Conservation (phyloP, 805 yeast genomes). For the Wickerhamiella cacticola region DNA sequence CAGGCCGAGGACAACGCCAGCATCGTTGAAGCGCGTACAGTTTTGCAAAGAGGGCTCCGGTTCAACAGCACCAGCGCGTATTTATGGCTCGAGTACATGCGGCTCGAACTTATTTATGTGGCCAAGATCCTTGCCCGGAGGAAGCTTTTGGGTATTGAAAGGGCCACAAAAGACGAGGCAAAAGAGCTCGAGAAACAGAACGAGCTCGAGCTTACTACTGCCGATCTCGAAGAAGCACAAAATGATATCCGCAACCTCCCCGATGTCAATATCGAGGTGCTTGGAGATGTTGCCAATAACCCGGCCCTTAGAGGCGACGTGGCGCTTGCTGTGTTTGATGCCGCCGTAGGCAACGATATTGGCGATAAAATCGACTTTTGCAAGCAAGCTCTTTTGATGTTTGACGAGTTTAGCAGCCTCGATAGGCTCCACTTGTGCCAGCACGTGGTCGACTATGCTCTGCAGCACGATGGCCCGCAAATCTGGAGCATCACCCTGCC, state of each 20-base stretch:
- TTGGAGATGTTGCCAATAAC: constrained; percentile 75
- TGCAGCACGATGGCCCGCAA: constrained; percentile 26
- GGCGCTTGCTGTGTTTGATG: constrained; percentile 57
- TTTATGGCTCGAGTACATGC: constrained; percentile 77
- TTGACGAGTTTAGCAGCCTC: constrained; percentile 58
- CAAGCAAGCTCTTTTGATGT: constrained; percentile 40
- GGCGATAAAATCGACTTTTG: constrained; percentile 33
- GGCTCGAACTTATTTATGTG: constrained; percentile 76
- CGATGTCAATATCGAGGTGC: constrained; percentile 71
- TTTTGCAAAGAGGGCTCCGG: constrained; percentile 74
- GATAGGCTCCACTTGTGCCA: constrained; percentile 54
- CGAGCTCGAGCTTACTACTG: constrained; percentile 35
- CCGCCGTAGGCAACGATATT: constrained; percentile 40
- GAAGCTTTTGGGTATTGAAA: constrained; percentile 59
- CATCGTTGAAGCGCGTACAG: constrained; percentile 74
- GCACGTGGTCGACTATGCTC: constrained; percentile 48
- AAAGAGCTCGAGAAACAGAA: constrained; percentile 18
- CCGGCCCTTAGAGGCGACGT: constrained; percentile 69
- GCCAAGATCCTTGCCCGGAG: constrained; percentile 76
- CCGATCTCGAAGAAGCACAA: constrained; percentile 40
- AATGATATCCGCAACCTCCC: constrained; percentile 58
- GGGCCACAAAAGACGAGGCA: constrained; percentile 36
- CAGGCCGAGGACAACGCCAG: constrained; percentile 83
- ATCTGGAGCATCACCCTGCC: constrained; percentile 55
- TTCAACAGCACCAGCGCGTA: constrained; percentile 62